Evolutionary conservation across 306 rosid species (phyloP), one percentile per base, ranked within the genome.

Genomic region (Oxytropis ochrocephala): DNA sequence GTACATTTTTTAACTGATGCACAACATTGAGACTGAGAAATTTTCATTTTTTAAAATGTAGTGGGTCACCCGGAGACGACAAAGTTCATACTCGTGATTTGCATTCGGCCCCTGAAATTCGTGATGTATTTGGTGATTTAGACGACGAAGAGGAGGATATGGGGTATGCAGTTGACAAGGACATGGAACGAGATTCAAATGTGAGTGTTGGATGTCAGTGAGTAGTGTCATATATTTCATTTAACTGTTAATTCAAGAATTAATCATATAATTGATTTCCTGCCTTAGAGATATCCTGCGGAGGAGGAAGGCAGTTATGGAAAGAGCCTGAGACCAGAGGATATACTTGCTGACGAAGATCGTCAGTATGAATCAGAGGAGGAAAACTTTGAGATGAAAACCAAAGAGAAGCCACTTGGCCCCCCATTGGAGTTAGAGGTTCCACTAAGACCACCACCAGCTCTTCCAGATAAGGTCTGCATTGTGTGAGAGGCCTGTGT

Each of bases 91-190:
- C 59, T 54, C 79, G 44, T 54, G 77, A 61, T 58, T 61, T 80
- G 16, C 73, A 81, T 27, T 82, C 89, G 4, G 95, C 88, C 32
- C 91, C 92, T 57, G 96, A 84, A 78, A 86, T 95, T 55, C 95
- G 88, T 66, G 95, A 95, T 73, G 99, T 89, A 17, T 95, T 95
- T 83, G 99, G 99, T 55, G 99, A 91, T 74, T 95, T 93, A 73
- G 99, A 93, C 30, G 96, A 94, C 8, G 96, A 89, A 49, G 96
- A 80, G 53, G 96, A 85, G 35, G 84, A 61, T 5, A 70, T 63
- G 27, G 91, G 74, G 42, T 95, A 87, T 74, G 85, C 89, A 11
- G 85, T 53, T 80, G 89, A 54, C 38, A 81, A 88, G 65, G 94
- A 85, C 64, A 85, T 82, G 41, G 92, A 83, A 69, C 97, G 83